A percentile compares a stretch with the other conserved stretches of the same genome.
Conservation (phyloP, 805 yeast genomes). For the Naumovozyma baii region DNA sequence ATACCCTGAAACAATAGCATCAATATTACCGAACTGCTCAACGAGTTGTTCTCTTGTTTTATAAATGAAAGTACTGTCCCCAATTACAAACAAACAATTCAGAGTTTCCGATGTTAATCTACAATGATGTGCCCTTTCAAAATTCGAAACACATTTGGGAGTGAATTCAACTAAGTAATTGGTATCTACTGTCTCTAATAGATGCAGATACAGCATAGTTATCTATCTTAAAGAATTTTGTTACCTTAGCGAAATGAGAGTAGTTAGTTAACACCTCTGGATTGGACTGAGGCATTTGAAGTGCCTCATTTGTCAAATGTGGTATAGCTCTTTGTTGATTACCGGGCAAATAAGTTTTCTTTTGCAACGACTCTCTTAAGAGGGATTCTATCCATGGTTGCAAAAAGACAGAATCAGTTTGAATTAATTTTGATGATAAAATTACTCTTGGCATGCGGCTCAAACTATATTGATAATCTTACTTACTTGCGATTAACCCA, state of each 20-base stretch:
- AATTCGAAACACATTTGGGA: slow-evolving; percentile 21
- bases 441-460: slow-evolving; percentile 14
- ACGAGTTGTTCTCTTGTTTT: slow-evolving; percentile 1
- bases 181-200: slow-evolving; percentile 16
- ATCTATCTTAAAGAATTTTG: slow-evolving; percentile 17
- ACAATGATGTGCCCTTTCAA: slow-evolving; percentile 16
- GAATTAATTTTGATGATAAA: slow-evolving; percentile 7
- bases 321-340: slow-evolving; percentile 10
- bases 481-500: too few relatives aligned
- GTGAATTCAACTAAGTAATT: slow-evolving; percentile 29
- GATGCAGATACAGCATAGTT: slow-evolving; percentile 20
- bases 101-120: slow-evolving; percentile 22
- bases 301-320: slow-evolving; percentile 5
- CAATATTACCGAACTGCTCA: background rate
- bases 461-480: too few relatives aligned
- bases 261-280: slow-evolving; percentile 6
- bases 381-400: slow-evolving; percentile 17
- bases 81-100: slow-evolving; percentile 21
- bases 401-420: slow-evolving; percentile 17
- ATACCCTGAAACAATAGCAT: background rate
- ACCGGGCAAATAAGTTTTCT: slow-evolving; percentile 1
- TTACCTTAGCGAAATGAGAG: slow-evolving; percentile 17
- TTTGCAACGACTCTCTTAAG: slow-evolving; percentile 2
- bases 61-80: slow-evolving; percentile 11
- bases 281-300: slow-evolving; percentile 7